Evolutionary conservation across 2,329 filamentous ascomycete genomes (phyloP).

Genomic region (Colletotrichum salicis): DNA sequence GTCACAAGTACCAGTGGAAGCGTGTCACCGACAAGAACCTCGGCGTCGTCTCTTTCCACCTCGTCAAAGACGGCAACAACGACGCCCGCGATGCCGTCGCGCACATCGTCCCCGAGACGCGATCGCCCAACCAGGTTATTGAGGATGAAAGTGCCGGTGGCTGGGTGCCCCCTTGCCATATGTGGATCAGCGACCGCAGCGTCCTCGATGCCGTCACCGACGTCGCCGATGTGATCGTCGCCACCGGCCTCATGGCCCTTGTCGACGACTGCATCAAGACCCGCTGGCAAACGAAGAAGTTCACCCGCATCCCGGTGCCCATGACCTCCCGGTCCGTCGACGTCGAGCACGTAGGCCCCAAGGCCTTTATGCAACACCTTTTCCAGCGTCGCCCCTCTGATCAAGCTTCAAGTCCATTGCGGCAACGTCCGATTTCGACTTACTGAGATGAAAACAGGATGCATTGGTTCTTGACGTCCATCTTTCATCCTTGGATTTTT

Average conservation of each 20-base stretch:
- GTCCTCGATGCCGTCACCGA: slow-evolving; percentile 79
- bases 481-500: not conserved
- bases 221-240: slow-evolving; percentile 87
- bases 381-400: slow-evolving; percentile 55
- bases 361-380: slow-evolving; percentile 51
- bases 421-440: slow-evolving; percentile 48
- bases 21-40: slow-evolving; percentile 76
- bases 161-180: slow-evolving; percentile 89
- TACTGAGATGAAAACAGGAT: slow-evolving; percentile 42
- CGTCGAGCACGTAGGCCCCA: slow-evolving; percentile 43
- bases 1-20: slow-evolving; percentile 85
- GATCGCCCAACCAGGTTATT: slow-evolving; percentile 75
- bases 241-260: slow-evolving; percentile 88
- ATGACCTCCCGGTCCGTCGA: slow-evolving; percentile 45
- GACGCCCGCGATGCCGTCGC: slow-evolving; percentile 68
- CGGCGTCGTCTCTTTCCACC: slow-evolving; percentile 79
- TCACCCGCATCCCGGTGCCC: slow-evolving; percentile 50
- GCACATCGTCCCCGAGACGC: slow-evolving; percentile 83
- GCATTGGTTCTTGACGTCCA: too few relatives aligned
- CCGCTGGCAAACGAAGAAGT: slow-evolving; percentile 70
- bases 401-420: slow-evolving; percentile 50
- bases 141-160: slow-evolving; percentile 83
- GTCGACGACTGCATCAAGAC: slow-evolving; percentile 92
- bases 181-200: slow-evolving; percentile 85
- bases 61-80: slow-evolving; percentile 73